Percentiles rank a stretch among this genome's conserved stretches.
Conservation (phyloP, 2,329 filamentous ascomycete species). For the Sporothrix mexicana region DNA sequence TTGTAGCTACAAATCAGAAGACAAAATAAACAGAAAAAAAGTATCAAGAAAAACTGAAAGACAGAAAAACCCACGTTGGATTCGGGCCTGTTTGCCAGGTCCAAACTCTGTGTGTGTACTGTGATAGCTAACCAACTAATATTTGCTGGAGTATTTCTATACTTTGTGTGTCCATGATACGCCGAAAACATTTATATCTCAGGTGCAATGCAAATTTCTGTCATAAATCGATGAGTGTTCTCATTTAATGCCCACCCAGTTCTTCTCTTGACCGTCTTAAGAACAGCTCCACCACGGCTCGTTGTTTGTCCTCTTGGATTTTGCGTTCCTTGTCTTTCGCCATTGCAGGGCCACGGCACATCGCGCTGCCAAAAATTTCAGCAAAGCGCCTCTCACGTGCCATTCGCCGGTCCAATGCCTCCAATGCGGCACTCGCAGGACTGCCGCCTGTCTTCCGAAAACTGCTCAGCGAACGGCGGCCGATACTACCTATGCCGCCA, state of each 20-base stretch:
- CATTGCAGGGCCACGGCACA: conserved; percentile 59
- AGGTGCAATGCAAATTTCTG: background rate
- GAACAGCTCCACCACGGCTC: conserved; percentile 73
- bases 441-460: conserved; percentile 35
- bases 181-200: background rate
- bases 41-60: no score
- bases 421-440: conserved; percentile 31
- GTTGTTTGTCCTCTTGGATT: conserved; percentile 66
- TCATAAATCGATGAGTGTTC: background rate
- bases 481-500: conserved; percentile 35
- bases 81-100: background rate
- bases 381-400: conserved; percentile 67
- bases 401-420: conserved; percentile 60
- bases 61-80: background rate
- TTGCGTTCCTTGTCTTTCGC: conserved; percentile 61
- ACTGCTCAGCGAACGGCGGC: conserved; percentile 51
- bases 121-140: background rate
- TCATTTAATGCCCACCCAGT: conserved; percentile 11
- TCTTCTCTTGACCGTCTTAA: conserved; percentile 46
- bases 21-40: no score
- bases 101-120: no score
- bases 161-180: background rate
- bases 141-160: background rate
- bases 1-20: no score
- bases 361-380: conserved; percentile 65